Evolutionary conservation across 2,329 filamentous ascomycete species (phyloP).

Genomic region (Alternaria sp.): DNA sequence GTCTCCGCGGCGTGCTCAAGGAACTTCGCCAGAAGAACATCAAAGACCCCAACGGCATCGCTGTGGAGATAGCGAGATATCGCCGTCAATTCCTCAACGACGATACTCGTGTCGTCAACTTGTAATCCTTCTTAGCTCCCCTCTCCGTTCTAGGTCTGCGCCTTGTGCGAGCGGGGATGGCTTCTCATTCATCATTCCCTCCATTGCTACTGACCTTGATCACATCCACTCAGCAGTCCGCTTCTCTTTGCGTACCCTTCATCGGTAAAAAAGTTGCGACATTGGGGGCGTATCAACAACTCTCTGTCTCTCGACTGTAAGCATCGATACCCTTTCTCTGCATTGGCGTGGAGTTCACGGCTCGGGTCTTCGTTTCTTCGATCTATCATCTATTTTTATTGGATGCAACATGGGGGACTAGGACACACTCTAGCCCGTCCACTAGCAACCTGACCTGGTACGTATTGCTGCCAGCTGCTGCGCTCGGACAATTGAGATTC

Average conservation of each 20-base stretch:
- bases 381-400: not conserved
- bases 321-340: constrained; percentile 6
- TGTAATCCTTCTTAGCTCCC: constrained; percentile 18
- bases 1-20: constrained; percentile 46
- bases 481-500: constrained; percentile 6
- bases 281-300: not conserved
- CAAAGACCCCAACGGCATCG: constrained; percentile 49
- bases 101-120: constrained; percentile 47
- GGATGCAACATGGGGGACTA: not conserved
- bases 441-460: not conserved
- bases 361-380: not conserved
- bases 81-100: constrained; percentile 51
- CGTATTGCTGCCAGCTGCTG: not conserved
- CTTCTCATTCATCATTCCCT: constrained; percentile 2
- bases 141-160: not conserved
- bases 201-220: constrained; percentile 13
- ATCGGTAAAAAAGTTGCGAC: not conserved
- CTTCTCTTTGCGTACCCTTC: not conserved
- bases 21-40: constrained; percentile 45
- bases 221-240: not conserved
- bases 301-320: constrained; percentile 2
- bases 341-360: constrained; percentile 4
- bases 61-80: constrained; percentile 47
- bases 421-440: not conserved
- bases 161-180: not conserved